Evolutionary conservation across 805 yeast genomes (phyloP).

Genomic region (Hanseniaspora taiwanica): DNA sequence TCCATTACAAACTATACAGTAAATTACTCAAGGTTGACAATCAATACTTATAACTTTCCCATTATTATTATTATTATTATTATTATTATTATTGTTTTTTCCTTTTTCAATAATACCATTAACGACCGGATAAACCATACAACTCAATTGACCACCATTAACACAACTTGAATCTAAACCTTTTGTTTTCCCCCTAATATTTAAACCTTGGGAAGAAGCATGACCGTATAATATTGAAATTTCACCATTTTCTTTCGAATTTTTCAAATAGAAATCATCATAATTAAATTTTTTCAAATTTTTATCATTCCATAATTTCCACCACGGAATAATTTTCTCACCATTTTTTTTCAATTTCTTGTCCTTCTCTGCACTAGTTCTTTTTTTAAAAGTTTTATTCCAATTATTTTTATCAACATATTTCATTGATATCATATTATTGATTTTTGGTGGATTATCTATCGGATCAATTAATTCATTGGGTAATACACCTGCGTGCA

Average conservation of each 20-base stretch:
- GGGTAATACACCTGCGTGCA: constrained; percentile 77
- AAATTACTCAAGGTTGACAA: too few relatives aligned
- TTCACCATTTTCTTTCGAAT: not conserved
- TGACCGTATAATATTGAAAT: constrained; percentile 60
- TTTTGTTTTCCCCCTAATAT: constrained; percentile 46
- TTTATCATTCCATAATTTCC: constrained; percentile 35
- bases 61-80: too few relatives aligned
- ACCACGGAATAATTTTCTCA: constrained; percentile 29
- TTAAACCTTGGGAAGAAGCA: constrained; percentile 70
- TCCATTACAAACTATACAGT: too few relatives aligned
- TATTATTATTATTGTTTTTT: not conserved
- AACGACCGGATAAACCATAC: constrained; percentile 24
- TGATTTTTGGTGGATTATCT: constrained; percentile 39
- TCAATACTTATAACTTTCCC: too few relatives aligned
- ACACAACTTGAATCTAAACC: constrained; percentile 83
- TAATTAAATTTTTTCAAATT: not conserved
- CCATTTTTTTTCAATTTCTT: too few relatives aligned
- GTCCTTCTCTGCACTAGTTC: constrained; percentile 44
- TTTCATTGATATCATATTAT: constrained; percentile 56
- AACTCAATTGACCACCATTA: constrained; percentile 56
- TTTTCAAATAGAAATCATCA: constrained; percentile 3
- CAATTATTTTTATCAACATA: constrained; percentile 53
- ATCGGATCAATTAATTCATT: constrained; percentile 27
- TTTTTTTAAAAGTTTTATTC: constrained; percentile 23
- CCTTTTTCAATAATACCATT: not conserved